Evolutionary conservation across 2,329 filamentous ascomycete genomes (phyloP).

Genomic region (Berkeleyomyces rouxiae): DNA sequence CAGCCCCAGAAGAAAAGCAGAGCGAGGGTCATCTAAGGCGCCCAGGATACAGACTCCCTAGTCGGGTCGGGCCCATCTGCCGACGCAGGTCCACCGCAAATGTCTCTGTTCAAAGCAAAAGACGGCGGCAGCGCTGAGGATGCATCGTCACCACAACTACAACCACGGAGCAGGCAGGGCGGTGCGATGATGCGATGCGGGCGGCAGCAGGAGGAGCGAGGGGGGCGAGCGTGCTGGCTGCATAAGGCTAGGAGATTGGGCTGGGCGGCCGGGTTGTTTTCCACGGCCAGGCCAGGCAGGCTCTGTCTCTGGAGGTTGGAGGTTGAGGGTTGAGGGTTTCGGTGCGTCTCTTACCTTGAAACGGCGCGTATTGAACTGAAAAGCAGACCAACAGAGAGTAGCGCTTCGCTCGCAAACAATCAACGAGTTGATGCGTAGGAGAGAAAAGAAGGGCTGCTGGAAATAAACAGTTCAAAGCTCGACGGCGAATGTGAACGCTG

Average conservation of each 20-base stretch:
- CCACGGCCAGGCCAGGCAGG: neutral
- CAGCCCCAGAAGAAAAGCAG: neutral
- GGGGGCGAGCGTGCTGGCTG: neutral
- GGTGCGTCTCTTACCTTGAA: neutral
- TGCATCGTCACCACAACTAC: no score
- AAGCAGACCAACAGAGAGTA: conserved; percentile 11
- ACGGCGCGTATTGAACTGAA: conserved; percentile 12
- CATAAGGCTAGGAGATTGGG: neutral
- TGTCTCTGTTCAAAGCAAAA: neutral
- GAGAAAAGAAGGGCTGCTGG: conserved; percentile 8
- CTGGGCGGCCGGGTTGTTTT: neutral
- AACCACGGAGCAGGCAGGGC: no score
- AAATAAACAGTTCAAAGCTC: conserved; percentile 10
- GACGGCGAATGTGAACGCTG: neutral
- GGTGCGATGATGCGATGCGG: neutral
- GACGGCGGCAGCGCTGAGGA: no score
- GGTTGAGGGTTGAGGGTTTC: neutral
- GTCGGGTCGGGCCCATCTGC: neutral
- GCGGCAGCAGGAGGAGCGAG: neutral
- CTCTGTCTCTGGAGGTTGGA: neutral
- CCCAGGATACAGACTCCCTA: neutral
- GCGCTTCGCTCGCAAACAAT: conserved; percentile 12
- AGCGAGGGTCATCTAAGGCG: neutral
- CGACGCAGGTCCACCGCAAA: neutral
- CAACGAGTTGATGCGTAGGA: conserved; percentile 3